phyloP scores from a whole-genome alignment of 1,139 yeast genomes.

The Diutina neorugosa region DNA sequence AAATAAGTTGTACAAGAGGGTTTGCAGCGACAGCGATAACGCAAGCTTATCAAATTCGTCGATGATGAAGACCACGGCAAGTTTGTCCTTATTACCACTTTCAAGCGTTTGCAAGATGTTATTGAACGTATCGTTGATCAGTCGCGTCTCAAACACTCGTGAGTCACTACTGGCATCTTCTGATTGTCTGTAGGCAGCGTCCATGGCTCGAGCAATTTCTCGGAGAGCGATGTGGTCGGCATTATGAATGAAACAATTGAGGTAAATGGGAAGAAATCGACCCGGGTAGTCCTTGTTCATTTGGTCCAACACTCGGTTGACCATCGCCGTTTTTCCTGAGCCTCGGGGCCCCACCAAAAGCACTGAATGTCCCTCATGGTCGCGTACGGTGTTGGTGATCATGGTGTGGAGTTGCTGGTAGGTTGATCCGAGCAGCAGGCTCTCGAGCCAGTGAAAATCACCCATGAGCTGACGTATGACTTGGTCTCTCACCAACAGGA shows the following conservation, averaged over 20 bases:
- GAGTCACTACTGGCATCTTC: conserved; percentile 14
- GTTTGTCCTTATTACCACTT: conserved; percentile 6
- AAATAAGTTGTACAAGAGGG: conserved; percentile 73
- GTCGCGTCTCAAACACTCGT: conserved; percentile 21
- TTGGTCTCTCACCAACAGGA: conserved; percentile 4
- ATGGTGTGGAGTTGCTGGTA: conserved; percentile 40
- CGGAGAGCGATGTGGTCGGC: conserved; percentile 74
- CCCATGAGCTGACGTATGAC: conserved; percentile 8
- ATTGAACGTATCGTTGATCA: conserved; percentile 28
- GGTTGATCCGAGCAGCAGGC: not conserved
- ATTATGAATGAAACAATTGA: conserved; percentile 62
- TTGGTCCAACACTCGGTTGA: conserved; percentile 44
- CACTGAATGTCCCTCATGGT: conserved; percentile 73
- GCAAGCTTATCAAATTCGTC: conserved; percentile 74
- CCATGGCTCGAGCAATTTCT: conserved; percentile 78
- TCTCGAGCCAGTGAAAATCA: conserved; percentile 5
- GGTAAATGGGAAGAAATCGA: conserved; percentile 46
- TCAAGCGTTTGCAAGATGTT: conserved; percentile 24
- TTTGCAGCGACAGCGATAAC: conserved; percentile 57
- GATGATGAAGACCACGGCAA: conserved; percentile 63
- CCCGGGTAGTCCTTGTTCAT: conserved; percentile 25
- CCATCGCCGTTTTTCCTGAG: conserved; percentile 59
- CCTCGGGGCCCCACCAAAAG: conserved; percentile 73
- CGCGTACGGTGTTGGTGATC: conserved; percentile 52
- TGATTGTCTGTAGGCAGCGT: conserved; percentile 20